Percentiles rank a stretch among this genome's conserved stretches.
phyloP scores from a whole-genome alignment of 208 protist genomes.

The Crithidia expoeki region DNA sequence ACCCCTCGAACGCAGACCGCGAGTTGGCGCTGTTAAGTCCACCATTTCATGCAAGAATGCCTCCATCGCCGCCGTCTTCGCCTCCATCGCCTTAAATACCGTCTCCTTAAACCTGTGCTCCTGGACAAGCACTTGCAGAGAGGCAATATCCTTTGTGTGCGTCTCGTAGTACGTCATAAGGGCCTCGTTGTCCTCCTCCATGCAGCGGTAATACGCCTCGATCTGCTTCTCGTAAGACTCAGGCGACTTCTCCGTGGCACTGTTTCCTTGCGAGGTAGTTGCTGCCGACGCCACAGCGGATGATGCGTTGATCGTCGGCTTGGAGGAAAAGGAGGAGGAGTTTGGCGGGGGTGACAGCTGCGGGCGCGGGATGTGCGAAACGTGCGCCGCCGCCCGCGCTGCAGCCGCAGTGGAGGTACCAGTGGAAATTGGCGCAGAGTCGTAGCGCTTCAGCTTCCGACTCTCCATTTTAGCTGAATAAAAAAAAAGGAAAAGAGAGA shows the following conservation, averaged over 20 bases:
- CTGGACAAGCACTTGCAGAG: slow-evolving; percentile 26
- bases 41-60: slow-evolving; percentile 42
- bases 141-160: slow-evolving; percentile 28
- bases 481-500: slow-evolving; percentile 23
- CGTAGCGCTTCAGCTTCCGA: slow-evolving; percentile 35
- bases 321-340: background rate
- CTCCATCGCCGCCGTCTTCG: slow-evolving; percentile 25
- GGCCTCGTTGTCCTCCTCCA: slow-evolving; percentile 46
- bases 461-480: slow-evolving; percentile 22
- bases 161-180: slow-evolving; percentile 33
- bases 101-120: slow-evolving; percentile 41
- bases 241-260: background rate
- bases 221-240: slow-evolving; percentile 28
- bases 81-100: slow-evolving; percentile 28
- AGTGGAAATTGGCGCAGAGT: slow-evolving; percentile 30
- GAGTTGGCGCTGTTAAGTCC: slow-evolving; percentile 16
- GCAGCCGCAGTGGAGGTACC: slow-evolving; percentile 9
- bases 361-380: slow-evolving; percentile 16
- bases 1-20: slow-evolving; percentile 28
- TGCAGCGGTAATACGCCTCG: slow-evolving; percentile 40
- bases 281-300: background rate
- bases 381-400: slow-evolving; percentile 9
- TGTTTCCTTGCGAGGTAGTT: background rate
- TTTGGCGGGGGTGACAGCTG: background rate
- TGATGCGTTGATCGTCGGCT: slow-evolving; percentile 14